Evolutionary conservation across 2,329 filamentous ascomycete species (phyloP), one percentile per base, ranked within the genome.

Genomic region (Aaosphaeria pasadenensis): DNA sequence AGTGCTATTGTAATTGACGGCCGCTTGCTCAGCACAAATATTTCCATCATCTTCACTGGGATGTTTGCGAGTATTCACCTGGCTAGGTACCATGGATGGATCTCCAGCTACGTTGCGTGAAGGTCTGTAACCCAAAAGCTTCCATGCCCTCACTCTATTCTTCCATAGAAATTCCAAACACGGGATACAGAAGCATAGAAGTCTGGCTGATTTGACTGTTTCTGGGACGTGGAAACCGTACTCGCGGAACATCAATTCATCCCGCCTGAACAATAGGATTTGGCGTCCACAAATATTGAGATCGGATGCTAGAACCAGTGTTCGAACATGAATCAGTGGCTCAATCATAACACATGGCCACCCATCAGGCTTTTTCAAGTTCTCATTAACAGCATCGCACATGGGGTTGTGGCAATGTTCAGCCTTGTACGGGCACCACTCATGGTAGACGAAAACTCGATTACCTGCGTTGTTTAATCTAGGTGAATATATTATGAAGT

Each of bases 151-250:
- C 6, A 24, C 39, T 9, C 49, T 31, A 7, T 38, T 44, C 6
- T 42, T 29, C 46, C 54, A 49, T 7, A 58, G 35, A 28, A 32
- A 44, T 13, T 47, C 41, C n/a, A 60, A 24, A 36, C 57, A 60
- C 5, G 45, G 38, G 11, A 44, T 9, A 9, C 57, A 60, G 36
- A 60, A 5, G 43, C 39, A 6, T 36, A 30, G 11, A 30, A 28
- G 29, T 49, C 13, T 13, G 43, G 32, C 4, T 44, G 43, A 2
- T 42, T 43, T 11, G 51, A 31, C 11, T 7, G 5, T 9, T 9
- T 36, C 33, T n/a, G 9, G 33, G n/a, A 9, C 7, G 7, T 36
- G 7, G n/a, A 36, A 9, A 9, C 33, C 33, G 9, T 36, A n/a
- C n/a, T 36, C n/a, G 9, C 9, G n/a, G n/a, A 36, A 36, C 33